Conservation (phyloP, 192 early-diverging fungal species). For the Diversispora epigaea region DNA sequence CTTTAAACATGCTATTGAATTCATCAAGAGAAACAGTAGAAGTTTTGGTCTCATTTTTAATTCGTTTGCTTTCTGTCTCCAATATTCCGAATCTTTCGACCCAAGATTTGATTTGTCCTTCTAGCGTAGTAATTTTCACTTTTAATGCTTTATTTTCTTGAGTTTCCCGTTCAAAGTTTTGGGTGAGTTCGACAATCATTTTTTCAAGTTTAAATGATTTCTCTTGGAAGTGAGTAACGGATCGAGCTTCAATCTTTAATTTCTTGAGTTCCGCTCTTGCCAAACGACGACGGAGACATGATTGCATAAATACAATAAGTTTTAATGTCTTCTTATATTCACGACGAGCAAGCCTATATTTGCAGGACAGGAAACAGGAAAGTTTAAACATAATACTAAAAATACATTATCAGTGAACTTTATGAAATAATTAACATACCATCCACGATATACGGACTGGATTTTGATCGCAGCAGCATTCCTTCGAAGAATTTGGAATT, state of each 20-base stretch:
- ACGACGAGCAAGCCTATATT: conserved; percentile 51
- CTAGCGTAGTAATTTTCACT: conserved; percentile 60
- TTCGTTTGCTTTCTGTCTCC: conserved; percentile 55
- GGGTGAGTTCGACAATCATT: conserved; percentile 95
- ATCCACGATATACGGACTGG: conserved; percentile 73
- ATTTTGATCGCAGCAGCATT: conserved; percentile 72
- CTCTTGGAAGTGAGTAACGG: conserved; percentile 91
- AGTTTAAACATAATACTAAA: not conserved
- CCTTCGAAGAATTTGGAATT: conserved; percentile 58
- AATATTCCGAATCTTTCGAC: conserved; percentile 71
- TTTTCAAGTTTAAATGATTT: conserved; percentile 90
- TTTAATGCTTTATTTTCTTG: conserved; percentile 67
- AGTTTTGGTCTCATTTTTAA: conserved; percentile 50
- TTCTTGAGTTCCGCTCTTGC: conserved; percentile 69
- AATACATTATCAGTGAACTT: not conserved
- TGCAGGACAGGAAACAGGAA: not conserved
- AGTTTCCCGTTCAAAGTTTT: conserved; percentile 62
- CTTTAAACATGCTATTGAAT: conserved; percentile 54
- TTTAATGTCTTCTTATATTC: conserved; percentile 52
- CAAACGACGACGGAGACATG: conserved; percentile 68
- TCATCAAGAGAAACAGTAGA: conserved; percentile 64
- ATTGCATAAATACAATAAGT: conserved; percentile 77
- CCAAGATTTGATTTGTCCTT: conserved; percentile 64
- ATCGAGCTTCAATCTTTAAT: conserved; percentile 82
- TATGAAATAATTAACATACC: conserved; percentile 26